A percentile compares a stretch with the other conserved stretches of the same genome.
Evolutionary conservation across 2,329 filamentous ascomycete species (phyloP).

Genomic region (Penicillium fuscoglaucum): DNA sequence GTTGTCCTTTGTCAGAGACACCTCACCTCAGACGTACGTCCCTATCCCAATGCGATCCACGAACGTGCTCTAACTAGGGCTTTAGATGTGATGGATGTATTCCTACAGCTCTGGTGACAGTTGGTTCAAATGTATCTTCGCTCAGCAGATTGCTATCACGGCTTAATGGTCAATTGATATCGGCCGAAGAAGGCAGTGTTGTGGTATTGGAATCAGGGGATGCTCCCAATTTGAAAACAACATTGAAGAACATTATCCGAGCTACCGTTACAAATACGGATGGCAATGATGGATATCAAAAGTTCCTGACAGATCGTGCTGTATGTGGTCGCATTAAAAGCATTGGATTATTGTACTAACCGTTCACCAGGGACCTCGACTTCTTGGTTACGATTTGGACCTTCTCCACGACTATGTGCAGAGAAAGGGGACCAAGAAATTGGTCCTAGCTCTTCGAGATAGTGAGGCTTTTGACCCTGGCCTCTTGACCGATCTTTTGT

Average conservation of each 20-base stretch:
- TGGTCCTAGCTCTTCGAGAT: constrained; percentile 48
- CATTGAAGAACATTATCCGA: constrained; percentile 49
- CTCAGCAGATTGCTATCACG: constrained; percentile 40
- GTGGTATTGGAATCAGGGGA: constrained; percentile 47
- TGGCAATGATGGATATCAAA: constrained; percentile 42
- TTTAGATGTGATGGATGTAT: constrained; percentile 42
- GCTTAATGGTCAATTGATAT: constrained; percentile 37
- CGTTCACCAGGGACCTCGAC: constrained; percentile 38
- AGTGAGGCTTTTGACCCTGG: constrained; percentile 50
- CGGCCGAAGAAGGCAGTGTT: constrained; percentile 36
- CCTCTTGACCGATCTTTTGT: constrained; percentile 48
- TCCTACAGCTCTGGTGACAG: constrained; percentile 44
- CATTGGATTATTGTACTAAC: constrained; percentile 9
- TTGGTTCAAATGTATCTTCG: constrained; percentile 47
- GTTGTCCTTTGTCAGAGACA: constrained; percentile 38
- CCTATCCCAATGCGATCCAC: not conserved
- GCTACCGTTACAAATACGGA: constrained; percentile 41
- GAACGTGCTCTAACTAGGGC: constrained; percentile 14
- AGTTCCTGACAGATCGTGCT: constrained; percentile 40
- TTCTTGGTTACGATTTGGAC: constrained; percentile 50
- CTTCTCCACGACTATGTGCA: constrained; percentile 46
- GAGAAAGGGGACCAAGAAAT: constrained; percentile 37
- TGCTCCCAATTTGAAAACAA: constrained; percentile 48
- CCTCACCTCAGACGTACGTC: constrained; percentile 40
- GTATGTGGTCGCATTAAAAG: constrained; percentile 27